Evolutionary conservation across 2,329 filamentous ascomycete species (phyloP).

Genomic region (Exophiala spinifera): DNA sequence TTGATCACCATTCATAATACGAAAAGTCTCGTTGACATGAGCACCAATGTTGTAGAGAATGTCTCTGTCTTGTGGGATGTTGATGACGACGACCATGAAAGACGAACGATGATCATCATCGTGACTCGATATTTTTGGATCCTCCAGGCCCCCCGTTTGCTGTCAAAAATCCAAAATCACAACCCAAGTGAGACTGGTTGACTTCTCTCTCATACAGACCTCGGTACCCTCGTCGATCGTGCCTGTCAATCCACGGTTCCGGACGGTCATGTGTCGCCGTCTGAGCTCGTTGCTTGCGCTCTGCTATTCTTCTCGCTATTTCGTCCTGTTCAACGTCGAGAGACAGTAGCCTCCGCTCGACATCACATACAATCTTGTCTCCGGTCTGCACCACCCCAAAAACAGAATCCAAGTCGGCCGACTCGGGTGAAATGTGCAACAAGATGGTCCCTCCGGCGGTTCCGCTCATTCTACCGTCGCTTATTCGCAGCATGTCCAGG

Average conservation of each 20-base stretch:
- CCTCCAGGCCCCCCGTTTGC: slow-evolving; percentile 11
- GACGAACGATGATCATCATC: neutral
- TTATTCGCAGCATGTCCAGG: slow-evolving; percentile 53
- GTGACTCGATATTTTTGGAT: neutral
- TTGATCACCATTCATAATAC: too few species aligned
- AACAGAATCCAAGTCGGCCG: slow-evolving; percentile 45
- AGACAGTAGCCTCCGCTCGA: slow-evolving; percentile 42
- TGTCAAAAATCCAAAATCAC: slow-evolving; percentile 35
- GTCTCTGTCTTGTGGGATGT: too few species aligned
- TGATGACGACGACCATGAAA: too few species aligned
- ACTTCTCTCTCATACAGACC: slow-evolving; percentile 43
- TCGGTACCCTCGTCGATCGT: slow-evolving; percentile 37
- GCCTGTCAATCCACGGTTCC: slow-evolving; percentile 29
- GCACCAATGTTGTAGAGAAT: too few species aligned
- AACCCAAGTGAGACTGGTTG: slow-evolving; percentile 42
- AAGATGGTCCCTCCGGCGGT: slow-evolving; percentile 56
- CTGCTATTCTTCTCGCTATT: slow-evolving; percentile 38
- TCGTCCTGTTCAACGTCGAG: slow-evolving; percentile 44
- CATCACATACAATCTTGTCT: slow-evolving; percentile 47
- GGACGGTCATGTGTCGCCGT: neutral
- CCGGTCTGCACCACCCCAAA: slow-evolving; percentile 50
- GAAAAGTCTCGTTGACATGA: too few species aligned
- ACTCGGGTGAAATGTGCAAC: slow-evolving; percentile 54
- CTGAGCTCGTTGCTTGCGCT: slow-evolving; percentile 17
- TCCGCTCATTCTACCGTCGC: slow-evolving; percentile 55